Base-by-base conservation (phyloP, 768 basidiomycete genomes). In the Gelatoporia subvermispora region DNA sequence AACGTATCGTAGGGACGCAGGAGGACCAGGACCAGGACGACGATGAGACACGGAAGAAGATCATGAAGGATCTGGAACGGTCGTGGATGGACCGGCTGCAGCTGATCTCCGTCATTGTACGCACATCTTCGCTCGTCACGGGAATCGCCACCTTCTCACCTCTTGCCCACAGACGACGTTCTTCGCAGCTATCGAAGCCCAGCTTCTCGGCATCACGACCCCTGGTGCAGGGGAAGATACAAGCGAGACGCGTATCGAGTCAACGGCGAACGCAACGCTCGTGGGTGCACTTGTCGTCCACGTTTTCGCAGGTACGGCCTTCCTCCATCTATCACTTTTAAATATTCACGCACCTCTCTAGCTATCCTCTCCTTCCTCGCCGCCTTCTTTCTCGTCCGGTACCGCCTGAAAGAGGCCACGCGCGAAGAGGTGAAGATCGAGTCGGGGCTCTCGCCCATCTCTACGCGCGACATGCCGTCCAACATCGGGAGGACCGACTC, bases 1-100 rank as follows among this genome's bases (percentile, higher is more conserved):
- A 31, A 31, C 28, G 28, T 31, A 13, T 7, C 28, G 28, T 23
- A 75, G 73, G 65, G 28, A 72, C 76, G 1, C 78, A 80, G 50
- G 63, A 69, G 43, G 72, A 78, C 1, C 79, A 81, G 53, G 66
- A 82, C 52, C 54, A 66, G 8, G 64, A 59, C 21, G 81, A 82
- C 48, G 75, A 74, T 8, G 61, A 70, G 48, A 71, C 69, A 11
- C 65, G 69, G 35, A 66, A 65, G 53, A 68, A 71, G 43, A 77
- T 74, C 2, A 67, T 75, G 66, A 71, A 63, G 42, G 74, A 78
- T 36, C 68, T 82, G 2, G 69, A 79, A n/a, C 72, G 74, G 54
- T 77, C 77, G 3, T 83, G 81, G 81, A 75, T 78, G 69, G 81
- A 82, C 50, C 68, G 80, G 36, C 68, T 82, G 37, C 78, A 82